Conservation (phyloP, 2,329 filamentous ascomycete species). For the Sphaerulina vaccinii region DNA sequence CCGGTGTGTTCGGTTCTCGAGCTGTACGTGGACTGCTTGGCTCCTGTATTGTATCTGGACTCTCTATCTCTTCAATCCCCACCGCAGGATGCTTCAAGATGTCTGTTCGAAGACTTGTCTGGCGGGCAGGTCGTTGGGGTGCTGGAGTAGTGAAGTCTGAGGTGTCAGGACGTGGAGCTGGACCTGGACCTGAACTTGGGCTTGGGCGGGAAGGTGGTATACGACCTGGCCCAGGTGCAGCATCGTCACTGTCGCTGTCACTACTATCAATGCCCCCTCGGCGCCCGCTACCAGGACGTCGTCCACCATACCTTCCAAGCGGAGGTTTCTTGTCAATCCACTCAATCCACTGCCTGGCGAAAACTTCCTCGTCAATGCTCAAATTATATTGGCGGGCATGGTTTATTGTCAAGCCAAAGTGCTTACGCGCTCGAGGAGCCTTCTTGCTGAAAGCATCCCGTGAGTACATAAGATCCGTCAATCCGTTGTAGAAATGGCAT, state of each 20-base stretch:
- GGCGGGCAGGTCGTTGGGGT: neutral
- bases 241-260: neutral
- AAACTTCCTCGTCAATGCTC: neutral
- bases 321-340: neutral
- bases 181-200: no score
- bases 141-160: neutral
- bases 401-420: neutral
- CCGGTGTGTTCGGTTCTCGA: neutral
- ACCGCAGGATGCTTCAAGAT: neutral
- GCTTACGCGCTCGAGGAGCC: slow-evolving; percentile 4
- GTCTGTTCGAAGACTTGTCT: neutral
- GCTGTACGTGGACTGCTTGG: neutral
- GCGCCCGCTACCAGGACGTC: no score
- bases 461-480: slow-evolving; percentile 6
- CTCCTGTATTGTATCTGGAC: neutral
- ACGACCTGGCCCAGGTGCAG: no score
- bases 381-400: neutral
- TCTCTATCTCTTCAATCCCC: no score
- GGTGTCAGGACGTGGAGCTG: no score
- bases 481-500: slow-evolving; percentile 5
- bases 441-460: slow-evolving; percentile 1
- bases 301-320: neutral
- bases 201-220: no score
- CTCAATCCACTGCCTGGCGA: slow-evolving; percentile 1
- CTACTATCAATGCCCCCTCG: no score